Evolutionary conservation across 1,139 yeast genomes (phyloP).

Genomic region (Geotrichum fermentans): DNA sequence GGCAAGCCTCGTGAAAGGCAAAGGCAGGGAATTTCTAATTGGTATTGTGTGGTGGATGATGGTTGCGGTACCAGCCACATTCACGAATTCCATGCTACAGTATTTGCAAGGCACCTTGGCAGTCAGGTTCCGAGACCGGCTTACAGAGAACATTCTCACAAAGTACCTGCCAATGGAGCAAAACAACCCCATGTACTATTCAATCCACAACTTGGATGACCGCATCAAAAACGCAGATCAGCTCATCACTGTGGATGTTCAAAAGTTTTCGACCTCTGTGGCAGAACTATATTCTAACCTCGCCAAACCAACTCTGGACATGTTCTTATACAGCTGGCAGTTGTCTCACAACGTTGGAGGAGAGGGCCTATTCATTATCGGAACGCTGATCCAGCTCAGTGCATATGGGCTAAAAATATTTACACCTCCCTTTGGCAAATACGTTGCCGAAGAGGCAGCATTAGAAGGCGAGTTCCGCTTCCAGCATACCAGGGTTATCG

Average conservation of each 20-base stretch:
- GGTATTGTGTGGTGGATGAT: conserved; percentile 74
- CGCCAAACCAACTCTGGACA: conserved; percentile 77
- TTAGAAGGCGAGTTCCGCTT: conserved; percentile 83
- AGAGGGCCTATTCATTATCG: conserved; percentile 80
- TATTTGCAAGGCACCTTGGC: conserved; percentile 70
- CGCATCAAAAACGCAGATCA: conserved; percentile 75
- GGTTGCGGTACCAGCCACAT: conserved; percentile 80
- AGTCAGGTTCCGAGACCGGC: conserved; percentile 56
- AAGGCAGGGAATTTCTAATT: conserved; percentile 58
- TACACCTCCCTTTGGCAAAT: conserved; percentile 86
- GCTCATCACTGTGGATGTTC: conserved; percentile 72
- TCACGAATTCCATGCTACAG: conserved; percentile 67
- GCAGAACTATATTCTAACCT: conserved; percentile 81
- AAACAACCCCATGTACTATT: conserved; percentile 48
- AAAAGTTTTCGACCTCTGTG: conserved; percentile 65
- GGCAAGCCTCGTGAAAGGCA: conserved; percentile 71
- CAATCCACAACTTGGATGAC: conserved; percentile 54
- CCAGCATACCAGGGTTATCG: conserved; percentile 73
- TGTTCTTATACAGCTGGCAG: conserved; percentile 77
- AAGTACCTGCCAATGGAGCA: conserved; percentile 54
- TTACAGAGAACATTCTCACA: conserved; percentile 60
- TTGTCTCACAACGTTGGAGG: conserved; percentile 69
- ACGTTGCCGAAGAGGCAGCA: conserved; percentile 72
- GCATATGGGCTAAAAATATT: conserved; percentile 67
- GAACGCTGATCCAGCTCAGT: conserved; percentile 75